Base-by-base conservation (phyloP, 73 alveolate genomes). In the Strombidium stylifer region DNA sequence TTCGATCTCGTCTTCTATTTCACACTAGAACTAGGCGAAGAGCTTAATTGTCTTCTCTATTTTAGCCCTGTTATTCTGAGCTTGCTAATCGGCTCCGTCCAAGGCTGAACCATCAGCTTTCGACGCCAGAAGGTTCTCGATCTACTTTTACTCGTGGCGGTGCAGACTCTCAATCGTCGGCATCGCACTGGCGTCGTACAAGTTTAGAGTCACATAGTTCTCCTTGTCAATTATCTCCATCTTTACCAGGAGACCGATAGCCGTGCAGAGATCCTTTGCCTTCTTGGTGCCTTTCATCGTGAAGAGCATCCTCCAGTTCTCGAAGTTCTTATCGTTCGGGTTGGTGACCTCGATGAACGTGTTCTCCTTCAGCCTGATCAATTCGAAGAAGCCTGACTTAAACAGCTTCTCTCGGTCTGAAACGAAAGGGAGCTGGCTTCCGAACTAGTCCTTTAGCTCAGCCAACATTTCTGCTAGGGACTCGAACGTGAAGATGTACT, bases 221-320 rank as follows among this genome's bases (percentile, higher is more conserved):
- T 48, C 71, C 15, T 40, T 19, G 16, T 69, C 82, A 10, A 49
- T 46, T n/a, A n/a, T n/a, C 30, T 76, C 69, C 0, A 53, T 62
- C n/a, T 54, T 31, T 15, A 58, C 41, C 30, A 48, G 16, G 3
- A 65, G 46, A 2, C 81, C 81, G 0, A 69, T 69, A 39, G 52
- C 47, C 50, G 50, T 60, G 20, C 80, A 60, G 1, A 73, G 39
- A 15, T 44, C 41, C 15, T 21, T 42, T 1, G 69, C 73, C 14
- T 67, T 25, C 40, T 73, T 73, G 11, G 19, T 23, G 1, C 86
- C 86, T 23, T 73, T 73, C 1, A 61, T 68, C 20, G 86, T 73
- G 35, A 73, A 61, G 1, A 1, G 14, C 35, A 31, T 61, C 40
- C 23, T 59, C 73, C 73, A 59, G 2, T 39, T 45, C 7, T 26